Evolutionary conservation across 78 protist species (phyloP).

Genomic region (Guillardia theta): DNA sequence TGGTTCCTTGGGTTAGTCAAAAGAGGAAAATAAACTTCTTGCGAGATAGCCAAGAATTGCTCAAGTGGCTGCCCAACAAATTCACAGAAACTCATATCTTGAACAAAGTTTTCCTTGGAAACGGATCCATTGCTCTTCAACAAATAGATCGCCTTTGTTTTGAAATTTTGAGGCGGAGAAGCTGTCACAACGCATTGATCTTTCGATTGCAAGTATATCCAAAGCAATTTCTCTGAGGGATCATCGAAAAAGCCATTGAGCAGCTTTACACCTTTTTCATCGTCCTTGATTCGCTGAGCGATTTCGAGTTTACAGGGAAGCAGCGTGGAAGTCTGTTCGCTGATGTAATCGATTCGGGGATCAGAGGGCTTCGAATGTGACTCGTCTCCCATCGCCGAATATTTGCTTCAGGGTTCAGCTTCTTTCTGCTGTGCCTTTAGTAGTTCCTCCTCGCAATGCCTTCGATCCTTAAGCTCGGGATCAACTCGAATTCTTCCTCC

Average conservation of each 20-base stretch:
- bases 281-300: neutral
- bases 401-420: too few species aligned
- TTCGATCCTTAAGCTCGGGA: too few species aligned
- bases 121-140: neutral
- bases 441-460: too few species aligned
- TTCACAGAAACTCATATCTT: neutral
- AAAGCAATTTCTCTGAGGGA: neutral
- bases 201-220: neutral
- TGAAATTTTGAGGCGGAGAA: neutral
- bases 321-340: too few species aligned
- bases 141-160: neutral
- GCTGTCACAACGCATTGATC: neutral
- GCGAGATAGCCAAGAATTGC: neutral
- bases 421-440: too few species aligned
- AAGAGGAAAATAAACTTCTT: conserved; percentile 5
- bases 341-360: too few species aligned
- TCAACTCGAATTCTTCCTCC: too few species aligned
- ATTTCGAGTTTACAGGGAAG: neutral
- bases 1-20: conserved; percentile 30
- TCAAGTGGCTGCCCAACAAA: neutral
- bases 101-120: neutral
- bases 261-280: neutral
- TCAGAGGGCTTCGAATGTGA: too few species aligned
- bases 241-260: neutral
- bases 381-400: too few species aligned